Evolutionary conservation across 1,139 yeast species (phyloP).

Genomic region (Taphrina wiesneri): DNA sequence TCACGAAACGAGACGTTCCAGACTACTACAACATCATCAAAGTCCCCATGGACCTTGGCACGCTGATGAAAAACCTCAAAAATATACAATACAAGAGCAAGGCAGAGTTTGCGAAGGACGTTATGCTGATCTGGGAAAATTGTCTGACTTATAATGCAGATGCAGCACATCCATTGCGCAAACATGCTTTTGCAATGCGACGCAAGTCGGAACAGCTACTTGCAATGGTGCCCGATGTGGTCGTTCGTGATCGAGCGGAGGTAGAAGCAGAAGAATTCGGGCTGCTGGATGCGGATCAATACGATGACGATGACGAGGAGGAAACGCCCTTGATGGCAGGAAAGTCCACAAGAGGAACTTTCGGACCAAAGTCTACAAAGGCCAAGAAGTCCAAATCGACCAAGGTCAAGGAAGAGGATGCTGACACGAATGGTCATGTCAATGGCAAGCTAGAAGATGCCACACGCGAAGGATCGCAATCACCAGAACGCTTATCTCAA

Average conservation of each 20-base stretch:
- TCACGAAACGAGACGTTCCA: conserved; percentile 95
- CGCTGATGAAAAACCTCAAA: conserved; percentile 87
- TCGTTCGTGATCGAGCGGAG: conserved; percentile 75
- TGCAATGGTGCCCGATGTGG: conserved; percentile 86
- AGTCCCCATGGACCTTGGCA: conserved; percentile 93
- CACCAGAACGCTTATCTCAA: conserved; percentile 9
- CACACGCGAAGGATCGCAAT: conserved; percentile 2
- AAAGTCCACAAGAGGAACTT: conserved; percentile 29
- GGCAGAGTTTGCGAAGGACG: conserved; percentile 85
- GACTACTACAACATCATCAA: conserved; percentile 87
- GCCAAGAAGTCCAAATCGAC: conserved; percentile 21
- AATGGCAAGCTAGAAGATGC: conserved; percentile 2
- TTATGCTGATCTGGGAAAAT: conserved; percentile 93
- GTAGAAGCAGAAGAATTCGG: conserved; percentile 74
- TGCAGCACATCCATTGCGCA: conserved; percentile 86
- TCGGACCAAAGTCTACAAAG: conserved; percentile 28
- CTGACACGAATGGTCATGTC: conserved; percentile 5
- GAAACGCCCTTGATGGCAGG: conserved; percentile 6
- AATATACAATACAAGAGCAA: conserved; percentile 77
- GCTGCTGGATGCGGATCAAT: conserved; percentile 14
- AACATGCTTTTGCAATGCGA: conserved; percentile 95
- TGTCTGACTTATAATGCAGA: conserved; percentile 92
- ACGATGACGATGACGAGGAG: conserved; percentile 21
- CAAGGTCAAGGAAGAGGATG: neutral
- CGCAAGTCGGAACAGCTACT: conserved; percentile 73